Base-by-base conservation (phyloP, 2,329 filamentous ascomycete genomes). In the Trichoderma sp. region DNA sequence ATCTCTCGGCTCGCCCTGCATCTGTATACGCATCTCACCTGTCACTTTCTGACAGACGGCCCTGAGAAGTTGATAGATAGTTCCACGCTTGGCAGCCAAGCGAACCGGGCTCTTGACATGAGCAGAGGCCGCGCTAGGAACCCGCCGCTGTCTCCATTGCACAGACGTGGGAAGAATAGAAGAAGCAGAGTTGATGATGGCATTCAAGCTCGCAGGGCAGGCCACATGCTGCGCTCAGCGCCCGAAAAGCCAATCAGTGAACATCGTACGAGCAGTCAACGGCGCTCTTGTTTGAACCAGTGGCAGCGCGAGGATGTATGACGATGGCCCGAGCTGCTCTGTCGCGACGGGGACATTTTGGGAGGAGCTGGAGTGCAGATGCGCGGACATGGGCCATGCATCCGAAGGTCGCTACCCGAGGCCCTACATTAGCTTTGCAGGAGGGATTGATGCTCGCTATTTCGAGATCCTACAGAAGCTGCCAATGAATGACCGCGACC, bases 21-120 rank as follows among this genome's bases (percentile, higher is more conserved):
- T 50, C 19, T 45, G 50, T 41, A 24, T 45, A 50, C 50, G 24
- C 26, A 26, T 54, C n/a, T 55, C 60, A 44, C 41, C 6, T 63
- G 41, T 63, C 60, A 63, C 26, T 7, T 63, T 55, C 17, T 54
- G 39, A 62, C 14, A 63, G 60, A 63, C 50, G 54, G 21, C 9
- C 48, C 19, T 30, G 59, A 5, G 26, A 45, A 34, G 19, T 44
- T 44, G 43, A 44, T 44, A 39, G 43, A 44, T 44, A 39, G 9
- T 34, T 10, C 34, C 4, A 14, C 12, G 48, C 59, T 21, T 54
- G 19, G 26, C 57, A 26, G 17, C 3, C 26, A 21, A 39, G 19
- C n/a, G 21, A n/a, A n/a, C 9, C 41, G 30, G 30, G 9, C 10
- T 34, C 1, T 14, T 14, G 17, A 59, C 47, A 21, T 59, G 44